Evolutionary conservation across 1,139 yeast genomes (phyloP).

Genomic region (Yamadazyma triangularis): DNA sequence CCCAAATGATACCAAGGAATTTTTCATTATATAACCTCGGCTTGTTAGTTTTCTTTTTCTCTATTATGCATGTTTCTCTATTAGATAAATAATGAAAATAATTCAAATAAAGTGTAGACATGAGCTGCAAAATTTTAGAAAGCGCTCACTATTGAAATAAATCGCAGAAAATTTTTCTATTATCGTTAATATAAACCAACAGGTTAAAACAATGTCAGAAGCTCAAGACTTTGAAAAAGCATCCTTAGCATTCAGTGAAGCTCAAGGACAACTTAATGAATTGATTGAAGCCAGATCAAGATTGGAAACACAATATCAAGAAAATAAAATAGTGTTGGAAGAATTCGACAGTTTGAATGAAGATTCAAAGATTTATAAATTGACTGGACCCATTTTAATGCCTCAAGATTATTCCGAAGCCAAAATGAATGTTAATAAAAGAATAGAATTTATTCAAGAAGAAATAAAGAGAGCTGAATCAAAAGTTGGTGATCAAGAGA

Average conservation of each 20-base stretch:
- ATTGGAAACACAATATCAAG: constrained; percentile 79
- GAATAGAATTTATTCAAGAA: constrained; percentile 77
- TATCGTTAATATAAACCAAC: too few species aligned
- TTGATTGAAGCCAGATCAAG: constrained; percentile 60
- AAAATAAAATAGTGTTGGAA: constrained; percentile 82
- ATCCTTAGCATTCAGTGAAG: constrained; percentile 34
- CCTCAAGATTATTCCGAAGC: constrained; percentile 89
- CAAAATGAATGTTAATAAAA: constrained; percentile 72
- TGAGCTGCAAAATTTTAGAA: too few species aligned
- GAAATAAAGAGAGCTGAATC: constrained; percentile 72
- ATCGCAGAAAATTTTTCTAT: too few species aligned
- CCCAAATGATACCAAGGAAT: too few species aligned
- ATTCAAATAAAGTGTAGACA: too few species aligned
- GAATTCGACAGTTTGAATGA: constrained; percentile 66
- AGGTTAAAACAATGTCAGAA: constrained; percentile 2
- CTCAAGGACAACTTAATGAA: constrained; percentile 37
- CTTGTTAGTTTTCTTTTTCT: too few species aligned
- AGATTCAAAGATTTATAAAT: constrained; percentile 71
- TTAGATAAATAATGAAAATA: too few species aligned
- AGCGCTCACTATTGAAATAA: too few species aligned
- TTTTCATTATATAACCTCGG: too few species aligned
- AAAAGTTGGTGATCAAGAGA: constrained; percentile 51
- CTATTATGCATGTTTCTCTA: too few species aligned
- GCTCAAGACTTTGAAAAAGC: constrained; percentile 37
- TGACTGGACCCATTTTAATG: constrained; percentile 86